A percentile compares a stretch with the other conserved stretches of the same genome.
phyloP scores from a whole-genome alignment of 169 alveolate genomes.

The Plasmodium yoelii region DNA sequence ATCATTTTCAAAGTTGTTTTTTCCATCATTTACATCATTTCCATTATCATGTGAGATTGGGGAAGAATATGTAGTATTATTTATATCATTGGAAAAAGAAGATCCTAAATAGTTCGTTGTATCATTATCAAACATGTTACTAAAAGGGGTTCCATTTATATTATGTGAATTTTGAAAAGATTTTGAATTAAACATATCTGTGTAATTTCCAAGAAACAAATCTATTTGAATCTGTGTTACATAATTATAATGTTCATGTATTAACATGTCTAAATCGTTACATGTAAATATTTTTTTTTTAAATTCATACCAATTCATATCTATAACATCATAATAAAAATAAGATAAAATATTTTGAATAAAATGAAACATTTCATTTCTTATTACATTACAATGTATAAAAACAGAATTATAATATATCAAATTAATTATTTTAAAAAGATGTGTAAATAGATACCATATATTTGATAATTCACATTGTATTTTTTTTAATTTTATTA shows the following conservation, averaged over 20 bases:
- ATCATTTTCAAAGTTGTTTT: not conserved
- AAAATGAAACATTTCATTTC: constrained; percentile 76
- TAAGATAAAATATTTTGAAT: constrained; percentile 57
- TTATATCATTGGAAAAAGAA: not conserved
- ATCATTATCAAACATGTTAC: not conserved
- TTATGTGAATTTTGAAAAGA: not conserved
- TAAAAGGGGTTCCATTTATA: not conserved
- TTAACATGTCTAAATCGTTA: constrained; percentile 37
- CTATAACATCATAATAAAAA: constrained; percentile 66
- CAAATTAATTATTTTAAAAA: constrained; percentile 60
- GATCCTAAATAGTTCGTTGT: not conserved
- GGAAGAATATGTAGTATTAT: not conserved
- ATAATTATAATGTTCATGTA: constrained; percentile 53
- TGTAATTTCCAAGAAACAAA: constrained; percentile 36
- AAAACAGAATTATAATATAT: constrained; percentile 53
- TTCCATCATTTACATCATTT: not conserved
- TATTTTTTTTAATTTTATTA: constrained; percentile 60
- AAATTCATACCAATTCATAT: constrained; percentile 59
- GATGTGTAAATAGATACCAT: constrained; percentile 71
- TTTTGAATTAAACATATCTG: not conserved
- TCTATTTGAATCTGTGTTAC: constrained; percentile 52
- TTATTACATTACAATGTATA: constrained; percentile 43
- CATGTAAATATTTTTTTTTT: constrained; percentile 23
- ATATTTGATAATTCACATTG: constrained; percentile 55
- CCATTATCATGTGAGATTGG: too few species aligned